Base-by-base conservation (phyloP, 768 basidiomycete genomes). In the Mycena alexandri region DNA sequence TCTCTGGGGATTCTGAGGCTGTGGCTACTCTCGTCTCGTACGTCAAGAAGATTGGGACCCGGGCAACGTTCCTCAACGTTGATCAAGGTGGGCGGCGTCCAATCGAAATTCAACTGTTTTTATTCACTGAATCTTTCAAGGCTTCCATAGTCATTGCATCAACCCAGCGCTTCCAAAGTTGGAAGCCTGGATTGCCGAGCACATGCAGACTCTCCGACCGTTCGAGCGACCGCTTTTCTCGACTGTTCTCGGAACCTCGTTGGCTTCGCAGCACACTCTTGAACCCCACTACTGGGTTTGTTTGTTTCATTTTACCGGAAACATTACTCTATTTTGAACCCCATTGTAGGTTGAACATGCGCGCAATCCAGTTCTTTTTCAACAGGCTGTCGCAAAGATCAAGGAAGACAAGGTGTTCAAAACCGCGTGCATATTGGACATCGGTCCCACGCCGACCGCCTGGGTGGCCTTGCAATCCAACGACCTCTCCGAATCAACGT, bases 61-160 rank as follows among this genome's bases (percentile, higher is more conserved):
- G 75, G 52, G 73, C 76, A 8, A 74, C 74, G 0, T 75, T 73
- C 57, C 61, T 80, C 53, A 75, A 75, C 33, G 75, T 80, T 19
- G 75, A 78, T 63, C 79, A 80, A 72, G 79, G 78, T 77, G 64
- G 50, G 68, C 25, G 10, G 7, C 5, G 5, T 7, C 19, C n/a
- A 6, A 50, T 34, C 3, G 38, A 34, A 16, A 13, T 53, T 65
- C 13, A 55, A 43, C 36, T 52, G 8, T 17, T 22, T 12, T 29
- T 29, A 29, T n/a, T 55, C 21, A 50, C 22, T 17, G 19, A 17
- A 17, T 17, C 36, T 36, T 24, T 21, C 21, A 42, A 79, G 79
- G 78, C 5, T 81, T 81, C 74, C 80, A 81, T 22, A 80, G 79
- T 59, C 75, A 75, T 36, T 77, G 78, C 41, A 75, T 81, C 53